Evolutionary conservation across 192 early-diverging fungal species (phyloP).

Genomic region (Gamsiella multidivaricata): DNA sequence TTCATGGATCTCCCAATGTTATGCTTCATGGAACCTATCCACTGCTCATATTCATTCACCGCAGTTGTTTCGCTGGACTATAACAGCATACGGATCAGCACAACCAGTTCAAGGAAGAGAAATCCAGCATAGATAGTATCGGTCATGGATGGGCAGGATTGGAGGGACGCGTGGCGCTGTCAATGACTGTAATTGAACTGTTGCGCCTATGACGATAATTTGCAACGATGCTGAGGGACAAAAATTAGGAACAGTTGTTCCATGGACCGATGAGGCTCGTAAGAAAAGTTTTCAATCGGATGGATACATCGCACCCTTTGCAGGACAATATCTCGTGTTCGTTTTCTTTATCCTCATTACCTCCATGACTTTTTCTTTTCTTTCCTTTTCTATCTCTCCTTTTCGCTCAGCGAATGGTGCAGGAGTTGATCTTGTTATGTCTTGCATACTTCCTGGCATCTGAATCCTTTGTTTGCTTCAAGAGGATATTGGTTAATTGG

Average conservation of each 20-base stretch:
- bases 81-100: no score
- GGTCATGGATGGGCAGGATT: neutral
- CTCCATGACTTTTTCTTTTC: neutral
- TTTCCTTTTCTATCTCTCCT: neutral
- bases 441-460: no score
- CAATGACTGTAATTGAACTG: constrained; percentile 16
- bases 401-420: no score
- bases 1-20: neutral
- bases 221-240: constrained; percentile 30
- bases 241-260: neutral
- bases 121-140: no score
- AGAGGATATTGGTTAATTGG: no score
- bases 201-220: constrained; percentile 51
- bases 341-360: neutral
- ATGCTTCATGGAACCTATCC: neutral
- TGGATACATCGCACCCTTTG: constrained; percentile 49
- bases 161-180: no score
- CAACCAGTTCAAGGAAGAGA: neutral
- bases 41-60: no score
- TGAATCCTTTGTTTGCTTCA: no score
- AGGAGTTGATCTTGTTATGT: no score
- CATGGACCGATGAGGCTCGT: constrained; percentile 21
- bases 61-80: no score
- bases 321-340: constrained; percentile 21
- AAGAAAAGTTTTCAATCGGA: constrained; percentile 55